Conservation (phyloP, 352 stramenopile genomes). For the Phytophthora kernoviae region DNA sequence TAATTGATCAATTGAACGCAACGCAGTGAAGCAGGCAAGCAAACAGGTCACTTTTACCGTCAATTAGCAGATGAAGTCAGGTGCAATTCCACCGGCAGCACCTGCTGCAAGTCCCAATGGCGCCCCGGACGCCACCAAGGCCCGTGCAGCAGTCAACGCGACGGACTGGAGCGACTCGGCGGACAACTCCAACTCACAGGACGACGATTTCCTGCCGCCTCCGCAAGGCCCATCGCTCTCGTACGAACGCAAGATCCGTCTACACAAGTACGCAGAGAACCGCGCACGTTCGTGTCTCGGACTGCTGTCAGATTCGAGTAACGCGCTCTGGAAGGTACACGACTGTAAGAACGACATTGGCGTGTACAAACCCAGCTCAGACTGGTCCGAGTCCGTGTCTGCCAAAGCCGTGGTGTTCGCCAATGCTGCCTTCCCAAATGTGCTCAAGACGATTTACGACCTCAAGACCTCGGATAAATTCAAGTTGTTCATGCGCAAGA, state of each 20-base stretch:
- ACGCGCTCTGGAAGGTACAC: constrained; percentile 81
- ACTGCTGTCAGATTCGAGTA: constrained; percentile 72
- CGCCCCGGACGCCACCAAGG: constrained; percentile 1
- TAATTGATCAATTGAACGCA: not conserved
- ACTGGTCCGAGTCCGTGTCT: constrained; percentile 88
- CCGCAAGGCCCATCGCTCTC: constrained; percentile 80
- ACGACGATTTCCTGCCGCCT: constrained; percentile 53
- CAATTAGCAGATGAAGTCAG: constrained; percentile 27
- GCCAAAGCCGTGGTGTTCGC: constrained; percentile 81
- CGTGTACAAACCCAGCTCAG: constrained; percentile 83
- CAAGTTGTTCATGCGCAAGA: constrained; percentile 84
- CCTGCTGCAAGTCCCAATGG: constrained; percentile 3
- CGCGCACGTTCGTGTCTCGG: constrained; percentile 78
- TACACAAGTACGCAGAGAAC: constrained; percentile 88
- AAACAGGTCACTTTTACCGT: too few species aligned
- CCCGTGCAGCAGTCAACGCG: constrained; percentile 15
- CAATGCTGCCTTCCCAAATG: constrained; percentile 77
- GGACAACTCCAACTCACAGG: constrained; percentile 63
- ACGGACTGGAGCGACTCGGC: constrained; percentile 72
- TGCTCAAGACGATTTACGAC: constrained; percentile 87
- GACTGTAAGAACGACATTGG: constrained; percentile 83
- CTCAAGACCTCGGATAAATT: constrained; percentile 86
- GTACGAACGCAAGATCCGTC: constrained; percentile 83
- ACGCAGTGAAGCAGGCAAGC: too few species aligned
- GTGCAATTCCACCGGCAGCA: constrained; percentile 7